Evolutionary conservation across 2,329 filamentous ascomycete genomes (phyloP), one percentile per base, ranked within the genome.

Genomic region (Aspergillus sergii): DNA sequence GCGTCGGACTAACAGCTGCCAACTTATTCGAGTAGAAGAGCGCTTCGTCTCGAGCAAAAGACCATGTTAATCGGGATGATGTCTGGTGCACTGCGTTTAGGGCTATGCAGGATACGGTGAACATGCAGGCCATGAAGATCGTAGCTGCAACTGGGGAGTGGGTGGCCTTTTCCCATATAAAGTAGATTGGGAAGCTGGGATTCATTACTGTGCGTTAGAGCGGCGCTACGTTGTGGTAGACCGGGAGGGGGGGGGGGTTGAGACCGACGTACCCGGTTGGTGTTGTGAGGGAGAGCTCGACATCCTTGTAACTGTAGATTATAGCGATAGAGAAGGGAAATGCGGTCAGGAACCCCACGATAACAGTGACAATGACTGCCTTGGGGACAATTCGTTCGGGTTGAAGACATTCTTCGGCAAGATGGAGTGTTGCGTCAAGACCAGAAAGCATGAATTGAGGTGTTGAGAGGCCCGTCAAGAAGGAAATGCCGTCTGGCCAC

Each of bases 1-100:
- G 60, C 0, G 61, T 43, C 2, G 63, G 55, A 16, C 64, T 65
- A 3, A 71, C 59, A 32, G 39, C 30, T 0, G 63, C 48, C 3
- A 71, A 43, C 7, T 60, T 58, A 16, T 58, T 66, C 26, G 73
- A 76, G 56, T 70, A 71, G 55, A 73, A 72, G n/a, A 75, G 64
- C 43, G 71, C 73, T 23, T 73, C 64, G 59, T 76, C 73, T 32
- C 73, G 72, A 2, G 73, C 72, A n/a, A 76, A 75, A 7, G 73
- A 75, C 73, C 73, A 76, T 32, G 72, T 73, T 59, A 75, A 68
- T 58, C 73, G 69, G 21, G 73, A 75, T 41, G 73, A 66, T 9
- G 73, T 75, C 30, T 71, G 69, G 48, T 71, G 68, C 1, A 71
- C 68, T 36, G 68, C 69, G 21, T 65, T 70, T 4, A 71, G 59